phyloP scores from a whole-genome alignment of 139 green algal genomes.

The Picochlorum sp. region DNA sequence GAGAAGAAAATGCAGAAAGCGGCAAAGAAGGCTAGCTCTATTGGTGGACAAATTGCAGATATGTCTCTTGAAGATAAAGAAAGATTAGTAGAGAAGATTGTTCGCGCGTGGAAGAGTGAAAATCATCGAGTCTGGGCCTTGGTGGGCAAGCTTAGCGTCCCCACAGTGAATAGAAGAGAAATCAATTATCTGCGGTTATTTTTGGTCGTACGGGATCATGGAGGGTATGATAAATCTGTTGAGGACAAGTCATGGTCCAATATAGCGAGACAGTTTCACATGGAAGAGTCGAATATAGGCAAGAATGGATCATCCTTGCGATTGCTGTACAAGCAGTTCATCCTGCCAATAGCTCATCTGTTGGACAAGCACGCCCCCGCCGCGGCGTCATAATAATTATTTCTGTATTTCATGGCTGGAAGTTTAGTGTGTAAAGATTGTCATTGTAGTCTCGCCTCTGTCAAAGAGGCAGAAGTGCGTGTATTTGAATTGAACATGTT shows the following conservation, averaged over 20 bases:
- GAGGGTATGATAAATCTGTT: not conserved
- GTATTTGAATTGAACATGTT: not conserved
- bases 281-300: not conserved
- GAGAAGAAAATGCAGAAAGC: not conserved
- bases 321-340: not conserved
- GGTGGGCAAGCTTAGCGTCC: not conserved
- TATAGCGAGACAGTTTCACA: not conserved
- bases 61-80: too few species aligned
- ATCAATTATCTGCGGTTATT: not conserved
- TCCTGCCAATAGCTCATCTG: not conserved
- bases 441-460: conserved; percentile 34
- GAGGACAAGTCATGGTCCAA: not conserved
- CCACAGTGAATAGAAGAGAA: not conserved
- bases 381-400: not conserved
- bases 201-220: not conserved
- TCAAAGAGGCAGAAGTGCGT: conserved; percentile 47
- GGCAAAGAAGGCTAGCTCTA: too few species aligned
- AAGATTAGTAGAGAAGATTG: not conserved
- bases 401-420: not conserved
- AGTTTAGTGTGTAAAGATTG: conserved; percentile 35
- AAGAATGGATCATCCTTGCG: not conserved
- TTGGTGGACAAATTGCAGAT: too few species aligned
- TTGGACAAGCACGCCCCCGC: too few species aligned
- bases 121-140: not conserved
- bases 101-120: not conserved